Evolutionary conservation across 1,139 yeast genomes (phyloP).

Genomic region (Scheffersomyces illinoinensis): DNA sequence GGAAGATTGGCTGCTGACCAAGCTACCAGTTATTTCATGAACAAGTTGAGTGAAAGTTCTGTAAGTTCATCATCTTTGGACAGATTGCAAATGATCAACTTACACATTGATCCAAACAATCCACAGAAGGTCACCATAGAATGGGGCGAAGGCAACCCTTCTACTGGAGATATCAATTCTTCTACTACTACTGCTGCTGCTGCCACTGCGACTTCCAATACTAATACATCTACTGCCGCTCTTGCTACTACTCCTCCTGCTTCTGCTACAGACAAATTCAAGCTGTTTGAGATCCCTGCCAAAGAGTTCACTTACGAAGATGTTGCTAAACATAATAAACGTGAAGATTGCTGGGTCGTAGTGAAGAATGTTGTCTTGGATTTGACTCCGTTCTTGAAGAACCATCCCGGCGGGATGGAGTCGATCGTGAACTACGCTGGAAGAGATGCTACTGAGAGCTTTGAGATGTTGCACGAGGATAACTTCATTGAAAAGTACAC

Average conservation of each 20-base stretch:
- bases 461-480: constrained; percentile 62
- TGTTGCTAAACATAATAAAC: constrained; percentile 62
- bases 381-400: constrained; percentile 70
- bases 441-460: constrained; percentile 84
- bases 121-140: constrained; percentile 33
- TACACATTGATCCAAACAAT: constrained; percentile 46
- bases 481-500: constrained; percentile 53
- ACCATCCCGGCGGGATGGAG: constrained; percentile 88
- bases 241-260: constrained; percentile 6
- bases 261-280: neutral
- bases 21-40: constrained; percentile 32
- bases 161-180: neutral
- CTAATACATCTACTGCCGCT: constrained; percentile 4
- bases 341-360: constrained; percentile 82
- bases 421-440: constrained; percentile 82
- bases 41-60: constrained; percentile 21
- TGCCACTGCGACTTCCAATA: constrained; percentile 2
- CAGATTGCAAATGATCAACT: constrained; percentile 43
- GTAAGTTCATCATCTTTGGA: constrained; percentile 21
- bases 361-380: constrained; percentile 84
- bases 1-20: constrained; percentile 66
- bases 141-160: constrained; percentile 13
- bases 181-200: constrained; percentile 5
- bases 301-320: constrained; percentile 51
- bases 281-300: constrained; percentile 37